These are phyloP conservation scores for Metschnikowia hibisci DNA, from an alignment of 805 yeast species.

Conservation along the genomic window DNA sequence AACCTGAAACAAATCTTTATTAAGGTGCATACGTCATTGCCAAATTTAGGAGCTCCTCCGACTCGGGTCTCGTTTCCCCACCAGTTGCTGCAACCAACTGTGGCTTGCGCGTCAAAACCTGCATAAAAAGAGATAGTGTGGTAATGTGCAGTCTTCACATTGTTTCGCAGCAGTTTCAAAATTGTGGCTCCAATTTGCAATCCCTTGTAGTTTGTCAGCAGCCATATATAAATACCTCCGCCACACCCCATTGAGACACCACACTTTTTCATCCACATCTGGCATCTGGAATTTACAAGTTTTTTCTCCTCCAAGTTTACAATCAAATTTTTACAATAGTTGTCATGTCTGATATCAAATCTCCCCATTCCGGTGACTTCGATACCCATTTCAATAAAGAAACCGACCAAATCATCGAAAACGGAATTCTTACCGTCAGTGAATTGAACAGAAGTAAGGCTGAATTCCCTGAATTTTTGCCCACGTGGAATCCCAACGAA, in stretches of 20 bases:
- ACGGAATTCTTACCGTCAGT: slow-evolving; percentile 48
- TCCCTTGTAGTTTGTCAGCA: neutral
- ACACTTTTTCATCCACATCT: neutral
- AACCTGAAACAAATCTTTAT: too few species aligned
- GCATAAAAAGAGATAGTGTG: neutral
- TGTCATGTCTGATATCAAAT: slow-evolving; percentile 7
- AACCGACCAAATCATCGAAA: slow-evolving; percentile 36
- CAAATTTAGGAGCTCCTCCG: too few species aligned
- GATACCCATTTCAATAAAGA: slow-evolving; percentile 51
- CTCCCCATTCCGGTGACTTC: slow-evolving; percentile 27
- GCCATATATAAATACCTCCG: slow-evolving; percentile 1
- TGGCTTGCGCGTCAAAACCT: neutral
- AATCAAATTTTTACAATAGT: neutral
- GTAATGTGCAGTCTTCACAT: neutral
- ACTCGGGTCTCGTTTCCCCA: too few species aligned
- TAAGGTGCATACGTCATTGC: too few species aligned
- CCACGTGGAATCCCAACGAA: slow-evolving; percentile 64
- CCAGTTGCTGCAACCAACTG: neutral
- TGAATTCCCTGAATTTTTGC: slow-evolving; percentile 54
- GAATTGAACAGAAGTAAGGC: slow-evolving; percentile 22
- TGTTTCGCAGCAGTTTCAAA: slow-evolving; percentile 1
- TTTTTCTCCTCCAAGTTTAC: neutral
- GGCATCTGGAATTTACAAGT: neutral
- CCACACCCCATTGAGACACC: neutral
- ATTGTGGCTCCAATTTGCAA: slow-evolving; percentile 5